Conservation (phyloP, 2,329 filamentous ascomycete species). For the Dothideomycetes sp. region DNA sequence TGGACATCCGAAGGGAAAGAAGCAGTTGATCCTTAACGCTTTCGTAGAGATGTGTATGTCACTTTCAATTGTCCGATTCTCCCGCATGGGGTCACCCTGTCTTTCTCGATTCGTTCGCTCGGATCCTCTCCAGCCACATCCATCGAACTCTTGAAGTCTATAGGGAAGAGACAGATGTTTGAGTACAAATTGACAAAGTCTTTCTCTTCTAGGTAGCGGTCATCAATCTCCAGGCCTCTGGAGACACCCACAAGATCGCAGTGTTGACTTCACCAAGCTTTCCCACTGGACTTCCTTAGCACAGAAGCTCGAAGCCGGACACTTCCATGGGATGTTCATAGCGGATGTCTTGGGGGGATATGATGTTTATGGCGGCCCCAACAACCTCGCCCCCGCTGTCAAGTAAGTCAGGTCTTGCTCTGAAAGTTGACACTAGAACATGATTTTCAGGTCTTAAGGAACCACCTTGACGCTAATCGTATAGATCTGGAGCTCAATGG, state of each 20-base stretch:
- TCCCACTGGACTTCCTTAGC: conserved; percentile 52
- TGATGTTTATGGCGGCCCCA: conserved; percentile 56
- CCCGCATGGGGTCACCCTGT: too few species aligned
- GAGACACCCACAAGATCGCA: conserved; percentile 55
- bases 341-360: conserved; percentile 56
- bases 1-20: conserved; percentile 21
- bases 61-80: too few species aligned
- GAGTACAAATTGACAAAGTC: too few species aligned
- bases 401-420: too few species aligned
- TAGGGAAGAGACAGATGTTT: too few species aligned
- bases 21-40: conserved; percentile 29
- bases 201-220: too few species aligned
- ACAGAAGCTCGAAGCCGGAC: conserved; percentile 47
- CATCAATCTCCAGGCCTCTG: conserved; percentile 48
- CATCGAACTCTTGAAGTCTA: too few species aligned
- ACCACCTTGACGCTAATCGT: too few species aligned
- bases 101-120: too few species aligned
- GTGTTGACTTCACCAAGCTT: conserved; percentile 48
- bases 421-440: too few species aligned
- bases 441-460: too few species aligned
- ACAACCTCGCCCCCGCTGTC: conserved; percentile 1
- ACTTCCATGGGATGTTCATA: conserved; percentile 57
- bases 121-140: too few species aligned
- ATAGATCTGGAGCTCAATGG: conserved; percentile 49
- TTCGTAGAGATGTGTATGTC: conserved; percentile 30